A percentile compares a stretch with the other conserved stretches of the same genome.
Evolutionary conservation across 352 stramenopile genomes (phyloP).

Genomic region (Pythium vanterpoolii): DNA sequence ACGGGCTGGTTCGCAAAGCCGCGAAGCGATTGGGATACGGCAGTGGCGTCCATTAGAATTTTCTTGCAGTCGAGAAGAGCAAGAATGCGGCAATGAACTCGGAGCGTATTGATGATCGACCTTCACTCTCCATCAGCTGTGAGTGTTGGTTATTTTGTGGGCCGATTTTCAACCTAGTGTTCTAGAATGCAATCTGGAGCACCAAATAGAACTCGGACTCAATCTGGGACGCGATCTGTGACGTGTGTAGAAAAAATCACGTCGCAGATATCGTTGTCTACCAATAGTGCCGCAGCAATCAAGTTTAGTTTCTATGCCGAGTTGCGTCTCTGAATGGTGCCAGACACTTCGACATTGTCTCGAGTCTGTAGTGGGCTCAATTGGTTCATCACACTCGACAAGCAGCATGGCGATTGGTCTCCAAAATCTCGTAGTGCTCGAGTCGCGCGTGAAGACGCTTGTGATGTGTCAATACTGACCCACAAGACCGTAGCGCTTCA

Average conservation of each 20-base stretch:
- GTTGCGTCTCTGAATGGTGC: not conserved
- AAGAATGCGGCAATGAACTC: not conserved
- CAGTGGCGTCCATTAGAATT: slow-evolving; percentile 7
- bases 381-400: no score
- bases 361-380: no score
- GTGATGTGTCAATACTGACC: no score
- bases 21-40: slow-evolving; percentile 5
- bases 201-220: no score
- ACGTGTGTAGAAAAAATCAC: not conserved
- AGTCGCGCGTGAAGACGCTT: no score
- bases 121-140: not conserved
- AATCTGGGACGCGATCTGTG: not conserved
- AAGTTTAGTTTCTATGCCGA: not conserved
- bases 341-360: no score
- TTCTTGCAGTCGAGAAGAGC: not conserved
- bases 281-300: no score
- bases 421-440: no score
- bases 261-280: not conserved
- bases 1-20: slow-evolving; percentile 6
- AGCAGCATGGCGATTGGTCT: no score
- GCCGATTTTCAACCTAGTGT: not conserved
- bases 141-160: not conserved
- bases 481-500: no score
- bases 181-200: not conserved
- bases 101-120: not conserved